These are phyloP conservation scores for Flueggea neowawraea DNA, from an alignment of 441 rosid genomes.

Conservation along the genomic window DNA sequence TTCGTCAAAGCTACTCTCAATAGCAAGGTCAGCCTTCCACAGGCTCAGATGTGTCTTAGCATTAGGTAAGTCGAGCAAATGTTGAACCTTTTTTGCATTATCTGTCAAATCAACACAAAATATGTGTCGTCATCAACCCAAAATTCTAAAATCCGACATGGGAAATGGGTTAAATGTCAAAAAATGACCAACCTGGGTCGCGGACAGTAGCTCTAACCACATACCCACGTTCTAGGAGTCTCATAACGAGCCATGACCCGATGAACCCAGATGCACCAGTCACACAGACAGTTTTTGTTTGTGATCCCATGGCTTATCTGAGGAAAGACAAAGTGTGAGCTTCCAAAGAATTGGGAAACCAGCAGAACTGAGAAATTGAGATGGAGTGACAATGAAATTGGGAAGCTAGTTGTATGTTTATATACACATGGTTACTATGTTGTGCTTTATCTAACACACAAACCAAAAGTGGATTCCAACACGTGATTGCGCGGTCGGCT, in stretches of 20 bases:
- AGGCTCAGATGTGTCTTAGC: slow-evolving; percentile 57
- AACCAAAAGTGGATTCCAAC: too few relatives aligned
- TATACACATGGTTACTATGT: too few relatives aligned
- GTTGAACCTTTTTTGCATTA: slow-evolving; percentile 64
- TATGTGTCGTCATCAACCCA: background rate
- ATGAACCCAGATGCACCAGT: slow-evolving; percentile 78
- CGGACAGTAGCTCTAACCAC: slow-evolving; percentile 71
- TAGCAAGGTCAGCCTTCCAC: slow-evolving; percentile 77
- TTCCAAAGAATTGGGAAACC: too few relatives aligned
- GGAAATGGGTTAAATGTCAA: too few relatives aligned
- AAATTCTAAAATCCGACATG: background rate
- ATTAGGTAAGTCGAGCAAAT: slow-evolving; percentile 64
- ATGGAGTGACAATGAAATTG: too few relatives aligned
- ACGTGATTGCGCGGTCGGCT: too few relatives aligned
- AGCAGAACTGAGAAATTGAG: too few relatives aligned
- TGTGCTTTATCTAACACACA: too few relatives aligned
- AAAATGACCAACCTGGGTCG: slow-evolving; percentile 40
- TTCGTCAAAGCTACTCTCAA: slow-evolving; percentile 68
- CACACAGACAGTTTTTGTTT: slow-evolving; percentile 42
- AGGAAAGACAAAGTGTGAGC: too few relatives aligned
- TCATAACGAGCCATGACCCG: slow-evolving; percentile 79
- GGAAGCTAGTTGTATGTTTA: too few relatives aligned
- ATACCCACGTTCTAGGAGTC: slow-evolving; percentile 62
- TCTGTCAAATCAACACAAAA: slow-evolving; percentile 24
- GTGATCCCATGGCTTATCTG: slow-evolving; percentile 20